A percentile compares a stretch with the other conserved stretches of the same genome.
phyloP scores from a whole-genome alignment of 768 basidiomycete species.

The Lactarius vividus region DNA sequence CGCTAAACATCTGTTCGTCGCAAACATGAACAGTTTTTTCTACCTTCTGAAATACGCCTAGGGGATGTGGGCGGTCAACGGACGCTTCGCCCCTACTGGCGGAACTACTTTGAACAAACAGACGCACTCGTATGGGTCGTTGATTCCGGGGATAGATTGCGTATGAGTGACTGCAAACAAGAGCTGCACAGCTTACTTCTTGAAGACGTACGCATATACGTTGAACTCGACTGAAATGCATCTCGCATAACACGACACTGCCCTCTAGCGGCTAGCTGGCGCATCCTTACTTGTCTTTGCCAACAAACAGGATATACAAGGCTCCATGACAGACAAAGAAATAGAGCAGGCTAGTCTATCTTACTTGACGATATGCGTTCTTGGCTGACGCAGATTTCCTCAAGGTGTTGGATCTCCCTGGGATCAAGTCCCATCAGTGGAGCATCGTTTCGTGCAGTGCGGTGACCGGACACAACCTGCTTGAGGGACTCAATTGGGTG shows the following conservation, averaged over 20 bases:
- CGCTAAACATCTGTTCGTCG: conserved; percentile 72
- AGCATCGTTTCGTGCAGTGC: conserved; percentile 90
- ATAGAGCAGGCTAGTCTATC: conserved; percentile 69
- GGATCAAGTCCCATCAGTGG: conserved; percentile 89
- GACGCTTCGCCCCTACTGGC: conserved; percentile 95
- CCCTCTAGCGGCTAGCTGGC: conserved; percentile 81
- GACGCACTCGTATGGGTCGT: conserved; percentile 99
- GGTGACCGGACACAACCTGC: conserved; percentile 80
- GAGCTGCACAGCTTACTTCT: conserved; percentile 84
- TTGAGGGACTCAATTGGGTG: conserved; percentile 88
- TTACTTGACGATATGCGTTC: conserved; percentile 11
- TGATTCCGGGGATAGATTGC: conserved; percentile 87
- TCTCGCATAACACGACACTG: not conserved
- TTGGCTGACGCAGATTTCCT: conserved; percentile 10
- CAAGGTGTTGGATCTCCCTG: conserved; percentile 76
- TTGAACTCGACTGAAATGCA: not conserved
- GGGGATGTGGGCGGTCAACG: conserved; percentile 99
- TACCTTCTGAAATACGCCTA: conserved; percentile 34
- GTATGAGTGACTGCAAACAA: conserved; percentile 85
- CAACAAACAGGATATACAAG: conserved; percentile 95
- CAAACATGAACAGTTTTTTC: not conserved
- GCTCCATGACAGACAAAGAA: conserved; percentile 78
- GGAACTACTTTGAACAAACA: conserved; percentile 98
- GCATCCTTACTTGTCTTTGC: conserved; percentile 95
- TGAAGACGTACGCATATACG: conserved; percentile 68